These are phyloP conservation scores for Butyriboletus loyo DNA, from an alignment of 768 basidiomycete species.

Conservation along the genomic window DNA sequence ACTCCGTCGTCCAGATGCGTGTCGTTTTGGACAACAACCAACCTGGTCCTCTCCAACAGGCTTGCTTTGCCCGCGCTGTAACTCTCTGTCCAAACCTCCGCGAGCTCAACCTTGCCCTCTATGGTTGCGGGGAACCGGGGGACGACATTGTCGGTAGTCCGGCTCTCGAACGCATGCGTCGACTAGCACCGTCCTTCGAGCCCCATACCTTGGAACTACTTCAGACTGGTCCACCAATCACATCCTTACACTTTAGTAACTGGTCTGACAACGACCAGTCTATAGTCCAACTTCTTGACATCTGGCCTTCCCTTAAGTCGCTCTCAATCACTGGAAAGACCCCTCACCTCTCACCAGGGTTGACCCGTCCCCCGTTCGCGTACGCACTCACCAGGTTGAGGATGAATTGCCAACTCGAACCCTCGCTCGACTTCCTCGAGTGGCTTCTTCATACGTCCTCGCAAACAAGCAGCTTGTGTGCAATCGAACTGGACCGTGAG, in stretches of 20 bases:
- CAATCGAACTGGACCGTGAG: slow-evolving; percentile 59
- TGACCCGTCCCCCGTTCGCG: slow-evolving; percentile 39
- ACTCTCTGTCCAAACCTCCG: slow-evolving; percentile 57
- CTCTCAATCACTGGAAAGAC: slow-evolving; percentile 59
- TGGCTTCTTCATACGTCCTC: slow-evolving; percentile 67
- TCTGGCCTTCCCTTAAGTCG: slow-evolving; percentile 57
- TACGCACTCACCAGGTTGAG: slow-evolving; percentile 51
- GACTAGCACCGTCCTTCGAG: slow-evolving; percentile 54
- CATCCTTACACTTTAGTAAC: slow-evolving; percentile 59
- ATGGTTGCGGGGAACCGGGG: slow-evolving; percentile 53
- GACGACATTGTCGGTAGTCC: slow-evolving; percentile 49
- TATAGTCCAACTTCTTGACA: slow-evolving; percentile 58
- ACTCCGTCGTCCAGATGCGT: slow-evolving; percentile 51
- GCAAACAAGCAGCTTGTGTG: slow-evolving; percentile 40
- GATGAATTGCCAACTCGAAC: slow-evolving; percentile 64
- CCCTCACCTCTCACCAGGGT: slow-evolving; percentile 45
- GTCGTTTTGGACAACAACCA: slow-evolving; percentile 68
- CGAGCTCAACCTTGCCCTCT: slow-evolving; percentile 55
- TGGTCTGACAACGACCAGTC: slow-evolving; percentile 63
- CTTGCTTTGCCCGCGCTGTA: slow-evolving; percentile 57
- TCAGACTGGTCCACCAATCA: slow-evolving; percentile 50
- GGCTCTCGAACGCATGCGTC: slow-evolving; percentile 44
- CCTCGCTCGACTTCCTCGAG: slow-evolving; percentile 58
- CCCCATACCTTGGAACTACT: slow-evolving; percentile 49
- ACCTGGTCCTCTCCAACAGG: slow-evolving; percentile 52